A percentile compares a stretch with the other conserved stretches of the same genome.
phyloP scores from a whole-genome alignment of 495 filamentous ascomycete genomes.

The Neurospora cerealis region DNA sequence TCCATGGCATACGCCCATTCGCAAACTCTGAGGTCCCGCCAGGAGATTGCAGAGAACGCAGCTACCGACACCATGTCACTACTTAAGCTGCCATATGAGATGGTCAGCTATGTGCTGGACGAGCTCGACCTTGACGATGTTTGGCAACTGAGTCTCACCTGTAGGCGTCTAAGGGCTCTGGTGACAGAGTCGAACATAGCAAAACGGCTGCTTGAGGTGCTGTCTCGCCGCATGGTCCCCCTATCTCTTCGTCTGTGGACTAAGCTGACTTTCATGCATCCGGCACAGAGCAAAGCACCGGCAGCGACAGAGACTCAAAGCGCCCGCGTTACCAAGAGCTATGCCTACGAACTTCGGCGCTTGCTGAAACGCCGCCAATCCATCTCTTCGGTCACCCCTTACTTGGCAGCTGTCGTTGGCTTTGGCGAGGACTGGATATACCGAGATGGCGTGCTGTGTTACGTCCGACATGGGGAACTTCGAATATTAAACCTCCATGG shows the following conservation, averaged over 20 bases:
- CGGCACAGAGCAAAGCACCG: constrained; percentile 41
- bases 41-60: not conserved
- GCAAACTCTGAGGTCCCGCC: not conserved
- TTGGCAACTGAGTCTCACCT: constrained; percentile 38
- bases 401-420: constrained; percentile 48
- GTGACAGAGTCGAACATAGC: constrained; percentile 53
- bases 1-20: not conserved
- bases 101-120: constrained; percentile 49
- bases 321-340: constrained; percentile 38
- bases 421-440: constrained; percentile 54
- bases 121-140: constrained; percentile 44
- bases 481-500: constrained; percentile 55
- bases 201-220: constrained; percentile 49
- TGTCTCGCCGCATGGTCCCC: not conserved
- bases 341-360: constrained; percentile 46
- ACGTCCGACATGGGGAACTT: constrained; percentile 44
- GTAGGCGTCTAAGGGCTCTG: constrained; percentile 42
- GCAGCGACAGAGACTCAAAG: constrained; percentile 48
- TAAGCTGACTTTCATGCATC: constrained; percentile 8
- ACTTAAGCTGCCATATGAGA: constrained; percentile 48
- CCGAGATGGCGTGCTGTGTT: constrained; percentile 52
- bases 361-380: constrained; percentile 53
- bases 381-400: constrained; percentile 52
- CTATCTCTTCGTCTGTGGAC: not conserved
- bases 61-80: constrained; percentile 13